Percentiles rank a stretch among this genome's conserved stretches.
These are phyloP conservation scores for Dioscorea zingiberensis DNA, from an alignment of 106 monocot species.

Conservation along the genomic window DNA sequence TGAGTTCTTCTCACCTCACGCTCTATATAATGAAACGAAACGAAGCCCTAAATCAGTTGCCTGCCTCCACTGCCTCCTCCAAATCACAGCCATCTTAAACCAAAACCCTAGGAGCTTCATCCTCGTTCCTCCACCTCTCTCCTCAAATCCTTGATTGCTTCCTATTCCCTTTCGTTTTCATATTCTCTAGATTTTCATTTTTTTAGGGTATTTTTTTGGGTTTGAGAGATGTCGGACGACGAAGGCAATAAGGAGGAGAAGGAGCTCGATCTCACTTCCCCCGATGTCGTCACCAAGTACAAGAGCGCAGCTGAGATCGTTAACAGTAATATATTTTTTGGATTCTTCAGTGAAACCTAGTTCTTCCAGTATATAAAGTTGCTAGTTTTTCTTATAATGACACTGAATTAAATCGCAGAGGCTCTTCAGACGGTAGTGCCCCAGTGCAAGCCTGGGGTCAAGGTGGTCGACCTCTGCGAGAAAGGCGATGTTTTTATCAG, in stretches of 20 bases:
- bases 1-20: no score
- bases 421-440: conserved; percentile 65
- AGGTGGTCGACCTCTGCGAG: conserved; percentile 74
- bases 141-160: no score
- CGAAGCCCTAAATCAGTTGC: no score
- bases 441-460: conserved; percentile 76
- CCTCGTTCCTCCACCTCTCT: no score
- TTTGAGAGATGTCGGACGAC: conserved; percentile 78
- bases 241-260: conserved; percentile 48
- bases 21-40: no score
- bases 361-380: background rate
- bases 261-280: conserved; percentile 88
- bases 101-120: no score
- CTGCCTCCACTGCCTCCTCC: no score
- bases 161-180: no score
- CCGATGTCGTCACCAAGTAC: conserved; percentile 97
- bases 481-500: conserved; percentile 67
- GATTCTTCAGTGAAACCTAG: background rate
- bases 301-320: conserved; percentile 90
- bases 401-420: conserved; percentile 35
- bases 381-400: background rate
- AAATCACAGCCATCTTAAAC: no score
- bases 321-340: conserved; percentile 47
- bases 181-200: no score
- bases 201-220: no score